Base-by-base conservation (phyloP, 1,284 basidiomycete species). In the Malassezia japonica region DNA sequence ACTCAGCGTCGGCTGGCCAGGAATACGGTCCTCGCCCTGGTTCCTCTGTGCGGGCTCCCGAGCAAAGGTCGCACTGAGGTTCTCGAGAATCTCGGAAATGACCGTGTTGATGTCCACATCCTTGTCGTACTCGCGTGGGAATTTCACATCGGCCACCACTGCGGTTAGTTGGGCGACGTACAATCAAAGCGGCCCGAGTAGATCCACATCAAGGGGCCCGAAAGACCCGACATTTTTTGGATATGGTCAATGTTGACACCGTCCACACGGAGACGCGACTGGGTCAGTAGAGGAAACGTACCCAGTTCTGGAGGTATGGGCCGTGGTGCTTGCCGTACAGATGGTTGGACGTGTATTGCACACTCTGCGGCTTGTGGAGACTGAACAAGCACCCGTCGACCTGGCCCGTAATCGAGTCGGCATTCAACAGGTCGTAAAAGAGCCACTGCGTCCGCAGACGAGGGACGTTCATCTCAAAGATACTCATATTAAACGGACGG, bases 331-430 rank as follows among this genome's bases (percentile, higher is more conserved):
- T 42, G 24, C 35, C 51, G 46, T 48, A 48, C 25, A 54, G 31
- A 27, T 20, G 23, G 21, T 35, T 7, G 39, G 82, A 87, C 4
- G 87, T 91, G 56, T 87, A 79, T 4, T 90, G 87, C 43, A 98
- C 88, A 71, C 87, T 92, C 75, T 99, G 92, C 7, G 92, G 92
- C 71, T 85, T 87, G 74, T 98, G 92, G 57, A 99, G 74, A 67
- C 90, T 95, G 77, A 96, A 95, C 13, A 99, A 72, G 67, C 94
- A 99, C 65, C 95, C 95, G 72, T 99, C 92, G 60, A 92, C 87
- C 71, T 99, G 94, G 1, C 92, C 92, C 4, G 94, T 92, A 49
- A 96, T 87, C 50, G 85, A 86, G 62, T 96, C 90, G 0, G 92
- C 92, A 38, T 81, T 82, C 31, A 75, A 65, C 4, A 76, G 53